These are phyloP conservation scores for Euphorbia pulcherrima DNA, from an alignment of 345 rosid genomes.

Conservation along the genomic window DNA sequence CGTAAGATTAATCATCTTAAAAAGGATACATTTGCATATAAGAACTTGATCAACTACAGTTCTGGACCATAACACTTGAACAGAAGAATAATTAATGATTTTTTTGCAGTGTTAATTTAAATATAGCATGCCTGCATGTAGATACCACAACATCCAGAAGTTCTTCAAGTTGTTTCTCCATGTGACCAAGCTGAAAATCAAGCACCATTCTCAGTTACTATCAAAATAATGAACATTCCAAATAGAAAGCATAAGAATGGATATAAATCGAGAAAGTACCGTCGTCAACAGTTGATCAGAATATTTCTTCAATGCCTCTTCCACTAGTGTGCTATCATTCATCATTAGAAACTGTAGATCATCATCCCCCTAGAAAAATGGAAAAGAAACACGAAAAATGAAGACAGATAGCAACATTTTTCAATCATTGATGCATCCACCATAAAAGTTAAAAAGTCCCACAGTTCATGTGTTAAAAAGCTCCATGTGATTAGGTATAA, in stretches of 20 bases:
- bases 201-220: slow-evolving; percentile 4
- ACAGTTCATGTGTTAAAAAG: no score
- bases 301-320: slow-evolving; percentile 42
- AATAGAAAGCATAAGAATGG: not conserved
- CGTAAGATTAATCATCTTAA: not conserved
- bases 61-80: not conserved
- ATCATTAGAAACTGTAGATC: slow-evolving; percentile 45
- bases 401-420: not conserved
- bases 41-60: no score
- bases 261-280: slow-evolving; percentile 32
- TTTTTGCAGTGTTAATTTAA: not conserved
- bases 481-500: slow-evolving; percentile 6
- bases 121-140: slow-evolving; percentile 21
- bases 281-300: slow-evolving; percentile 35
- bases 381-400: not conserved
- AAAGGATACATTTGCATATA: not conserved
- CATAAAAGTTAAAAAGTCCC: no score
- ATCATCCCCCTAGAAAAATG: slow-evolving; percentile 33
- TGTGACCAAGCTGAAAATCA: slow-evolving; percentile 39
- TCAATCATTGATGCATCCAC: not conserved
- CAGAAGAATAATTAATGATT: not conserved
- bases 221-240: not conserved
- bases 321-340: slow-evolving; percentile 30
- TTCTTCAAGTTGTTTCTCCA: slow-evolving; percentile 51
- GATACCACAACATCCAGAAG: slow-evolving; percentile 38